Base-by-base conservation (phyloP, 2,329 filamentous ascomycete species). In the Paracoccidioides lutzii region DNA sequence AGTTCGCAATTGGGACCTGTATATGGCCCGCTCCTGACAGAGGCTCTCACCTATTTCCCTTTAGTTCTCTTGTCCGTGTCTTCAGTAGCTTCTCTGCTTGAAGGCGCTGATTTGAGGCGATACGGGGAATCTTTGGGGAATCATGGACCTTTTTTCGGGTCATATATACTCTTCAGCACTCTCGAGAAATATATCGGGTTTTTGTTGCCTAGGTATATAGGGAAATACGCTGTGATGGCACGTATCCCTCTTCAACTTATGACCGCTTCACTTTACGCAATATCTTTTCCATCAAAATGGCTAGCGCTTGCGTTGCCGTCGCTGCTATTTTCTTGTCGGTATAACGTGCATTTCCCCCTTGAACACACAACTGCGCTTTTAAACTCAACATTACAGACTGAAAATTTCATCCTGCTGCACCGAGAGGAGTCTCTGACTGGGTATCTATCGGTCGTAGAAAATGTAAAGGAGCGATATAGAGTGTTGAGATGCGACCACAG, bases 401-500 rank as follows among this genome's bases (percentile, higher is more conserved):
- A 85, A 40, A 82, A 85, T 14, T 97, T 85, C 79, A 79, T 81
- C 1, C 72, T 97, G 1, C 68, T 97, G 46, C 90, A 90, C 50
- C 83, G 93, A 9, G 78, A 81, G 61, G 93, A 97, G 70, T 95
- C 90, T 0, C 71, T 86, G 51, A 97, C 93, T 0, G 93, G 93
- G 5, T 97, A 98, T 66, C 77, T 98, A 45, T 95, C 91, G 0
- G 88, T 98, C 1, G 68, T 96, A 32, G 88, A 98, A 61, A 93
- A 83, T 66, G 67, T 78, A 6, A 72, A 83, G 4, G 76, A 81
- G 42, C 80, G 83, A 1, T 96, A 88, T 71, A 81, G 90, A 1
- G 82, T 90, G 14, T 81, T 98, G 78, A 82, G 93, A 58, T 96
- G 90, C 68, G 93, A 97, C 65, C 93, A 98, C 69, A 95, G 90